phyloP scores from a whole-genome alignment of 2,329 filamentous ascomycete genomes.

The Talaromyces piceae region DNA sequence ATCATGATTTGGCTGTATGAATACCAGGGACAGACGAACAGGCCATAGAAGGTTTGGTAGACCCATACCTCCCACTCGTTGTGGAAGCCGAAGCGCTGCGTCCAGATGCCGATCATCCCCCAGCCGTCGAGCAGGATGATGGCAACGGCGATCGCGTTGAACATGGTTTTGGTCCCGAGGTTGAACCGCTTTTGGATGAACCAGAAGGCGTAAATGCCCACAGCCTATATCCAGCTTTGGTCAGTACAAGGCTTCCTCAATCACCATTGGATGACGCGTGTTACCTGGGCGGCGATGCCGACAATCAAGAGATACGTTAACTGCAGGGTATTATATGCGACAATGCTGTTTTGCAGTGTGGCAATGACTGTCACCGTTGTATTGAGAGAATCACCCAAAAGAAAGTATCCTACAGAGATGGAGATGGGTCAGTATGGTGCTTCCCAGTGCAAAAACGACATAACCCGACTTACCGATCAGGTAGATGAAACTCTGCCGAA shows the following conservation, averaged over 20 bases:
- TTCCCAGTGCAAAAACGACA: neutral
- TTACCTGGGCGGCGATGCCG: constrained; percentile 55
- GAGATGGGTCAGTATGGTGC: neutral
- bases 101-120: constrained; percentile 55
- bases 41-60: constrained; percentile 52
- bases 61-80: constrained; percentile 48
- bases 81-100: constrained; percentile 47
- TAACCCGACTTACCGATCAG: constrained; percentile 43
- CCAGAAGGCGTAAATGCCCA: constrained; percentile 58
- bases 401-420: constrained; percentile 55
- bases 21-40: constrained; percentile 64
- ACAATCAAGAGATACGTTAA: constrained; percentile 61
- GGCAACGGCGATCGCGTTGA: constrained; percentile 54
- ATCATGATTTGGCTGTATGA: constrained; percentile 66
- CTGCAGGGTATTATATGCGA: constrained; percentile 57
- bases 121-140: constrained; percentile 54
- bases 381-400: constrained; percentile 63
- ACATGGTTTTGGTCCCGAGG: constrained; percentile 60
- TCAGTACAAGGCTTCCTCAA: neutral
- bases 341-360: constrained; percentile 58
- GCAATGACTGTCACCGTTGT: constrained; percentile 62
- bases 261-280: neutral
- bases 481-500: constrained; percentile 60
- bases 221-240: constrained; percentile 17
- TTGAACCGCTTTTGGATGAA: constrained; percentile 52